phyloP scores from a whole-genome alignment of 2,329 filamentous ascomycete species.

The Alternaria infectoria region DNA sequence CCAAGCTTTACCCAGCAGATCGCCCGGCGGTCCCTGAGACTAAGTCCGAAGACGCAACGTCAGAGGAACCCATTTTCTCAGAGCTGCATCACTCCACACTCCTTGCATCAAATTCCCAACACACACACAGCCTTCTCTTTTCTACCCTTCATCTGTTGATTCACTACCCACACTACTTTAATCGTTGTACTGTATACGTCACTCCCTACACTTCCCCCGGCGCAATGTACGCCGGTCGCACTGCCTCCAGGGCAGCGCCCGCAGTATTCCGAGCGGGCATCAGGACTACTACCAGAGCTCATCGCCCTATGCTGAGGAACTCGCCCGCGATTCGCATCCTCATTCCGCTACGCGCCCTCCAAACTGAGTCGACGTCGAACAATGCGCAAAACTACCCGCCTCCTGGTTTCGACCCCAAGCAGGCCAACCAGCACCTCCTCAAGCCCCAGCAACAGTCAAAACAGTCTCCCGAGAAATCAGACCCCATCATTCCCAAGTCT shows the following conservation, averaged over 20 bases:
- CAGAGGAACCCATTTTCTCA: slow-evolving; percentile 14
- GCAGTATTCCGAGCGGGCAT: slow-evolving; percentile 54
- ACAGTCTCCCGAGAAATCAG: slow-evolving; percentile 30
- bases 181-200: slow-evolving; percentile 13
- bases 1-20: slow-evolving; percentile 24
- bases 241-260: slow-evolving; percentile 54
- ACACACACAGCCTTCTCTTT: slow-evolving; percentile 7
- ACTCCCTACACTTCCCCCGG: slow-evolving; percentile 29
- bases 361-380: slow-evolving; percentile 63
- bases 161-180: slow-evolving; percentile 7
- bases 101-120: slow-evolving; percentile 10
- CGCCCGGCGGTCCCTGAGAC: slow-evolving; percentile 17
- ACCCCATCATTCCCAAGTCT: slow-evolving; percentile 46
- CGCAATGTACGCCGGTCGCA: slow-evolving; percentile 55
- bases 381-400: slow-evolving; percentile 69
- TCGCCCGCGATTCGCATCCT: slow-evolving; percentile 65
- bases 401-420: slow-evolving; percentile 87
- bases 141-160: slow-evolving; percentile 12
- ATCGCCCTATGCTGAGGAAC: slow-evolving; percentile 55
- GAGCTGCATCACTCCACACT: slow-evolving; percentile 22
- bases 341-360: slow-evolving; percentile 59
- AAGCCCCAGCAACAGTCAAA: slow-evolving; percentile 46
- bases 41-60: slow-evolving; percentile 13
- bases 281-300: slow-evolving; percentile 50
- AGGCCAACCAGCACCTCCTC: slow-evolving; percentile 83